Percentiles rank a stretch among this genome's conserved stretches.
Evolutionary conservation across 805 yeast species (phyloP).

Genomic region (Saturnispora besseyi): DNA sequence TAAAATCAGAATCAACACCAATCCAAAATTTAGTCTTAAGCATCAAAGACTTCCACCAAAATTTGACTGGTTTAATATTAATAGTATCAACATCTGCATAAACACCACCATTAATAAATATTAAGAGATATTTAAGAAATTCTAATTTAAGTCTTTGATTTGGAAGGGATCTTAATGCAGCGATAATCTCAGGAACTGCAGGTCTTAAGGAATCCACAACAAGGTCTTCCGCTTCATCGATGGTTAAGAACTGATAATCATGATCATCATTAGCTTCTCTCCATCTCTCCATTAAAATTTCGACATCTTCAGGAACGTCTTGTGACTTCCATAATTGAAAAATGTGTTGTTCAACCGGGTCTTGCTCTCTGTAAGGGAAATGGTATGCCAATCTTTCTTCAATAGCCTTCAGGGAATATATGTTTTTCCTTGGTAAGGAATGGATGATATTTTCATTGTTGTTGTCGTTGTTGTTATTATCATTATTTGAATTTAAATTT

Average conservation of each 20-base stretch:
- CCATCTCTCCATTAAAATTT: slow-evolving; percentile 27
- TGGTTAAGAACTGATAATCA: slow-evolving; percentile 20
- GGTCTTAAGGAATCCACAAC: slow-evolving; percentile 26
- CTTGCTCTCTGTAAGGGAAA: slow-evolving; percentile 23
- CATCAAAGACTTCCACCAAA: slow-evolving; percentile 20
- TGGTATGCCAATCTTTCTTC: slow-evolving; percentile 23
- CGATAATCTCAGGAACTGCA: slow-evolving; percentile 41
- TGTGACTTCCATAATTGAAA: slow-evolving; percentile 25
- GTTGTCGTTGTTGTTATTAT: neutral
- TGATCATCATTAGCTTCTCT: slow-evolving; percentile 24
- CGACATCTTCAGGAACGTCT: slow-evolving; percentile 22
- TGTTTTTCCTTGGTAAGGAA: slow-evolving; percentile 17
- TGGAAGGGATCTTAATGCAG: slow-evolving; percentile 42
- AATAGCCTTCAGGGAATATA: slow-evolving; percentile 23
- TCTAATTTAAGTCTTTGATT: slow-evolving; percentile 43
- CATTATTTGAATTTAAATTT: neutral
- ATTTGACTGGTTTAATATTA: slow-evolving; percentile 38
- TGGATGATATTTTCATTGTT: slow-evolving; percentile 3
- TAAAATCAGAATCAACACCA: slow-evolving; percentile 23
- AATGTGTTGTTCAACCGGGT: slow-evolving; percentile 24
- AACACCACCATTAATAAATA: slow-evolving; percentile 48
- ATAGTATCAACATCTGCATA: slow-evolving; percentile 55
- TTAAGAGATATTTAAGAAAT: slow-evolving; percentile 43
- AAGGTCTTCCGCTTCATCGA: slow-evolving; percentile 24
- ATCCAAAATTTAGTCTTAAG: slow-evolving; percentile 14